Percentiles rank a stretch among this genome's conserved stretches.
These are phyloP conservation scores for Phytophthora cajani DNA, from an alignment of 352 stramenopile genomes.

Conservation along the genomic window DNA sequence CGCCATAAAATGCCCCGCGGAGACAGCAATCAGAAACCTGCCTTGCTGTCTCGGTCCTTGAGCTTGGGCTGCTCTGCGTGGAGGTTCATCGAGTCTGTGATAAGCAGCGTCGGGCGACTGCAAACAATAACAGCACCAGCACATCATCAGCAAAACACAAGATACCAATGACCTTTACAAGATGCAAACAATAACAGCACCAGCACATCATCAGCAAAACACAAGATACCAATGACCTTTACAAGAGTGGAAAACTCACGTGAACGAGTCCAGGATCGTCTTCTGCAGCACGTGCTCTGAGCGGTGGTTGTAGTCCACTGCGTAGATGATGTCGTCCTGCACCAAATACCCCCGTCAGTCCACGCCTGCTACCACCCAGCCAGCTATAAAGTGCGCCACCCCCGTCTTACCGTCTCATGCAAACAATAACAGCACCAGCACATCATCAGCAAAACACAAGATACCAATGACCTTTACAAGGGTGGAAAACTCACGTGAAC, in stretches of 20 bases:
- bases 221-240: neutral
- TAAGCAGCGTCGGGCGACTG: constrained; percentile 85
- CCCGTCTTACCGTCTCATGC: constrained; percentile 82
- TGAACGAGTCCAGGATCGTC: constrained; percentile 94
- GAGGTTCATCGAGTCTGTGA: constrained; percentile 91
- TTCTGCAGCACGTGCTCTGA: constrained; percentile 95
- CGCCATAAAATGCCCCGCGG: neutral
- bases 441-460: neutral
- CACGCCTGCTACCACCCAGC: neutral
- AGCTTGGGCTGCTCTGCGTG: constrained; percentile 88
- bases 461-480: neutral
- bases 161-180: neutral
- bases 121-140: constrained; percentile 18
- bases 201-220: constrained; percentile 4
- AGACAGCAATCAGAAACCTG: constrained; percentile 13
- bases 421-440: constrained; percentile 18
- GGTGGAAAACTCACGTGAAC: constrained; percentile 71
- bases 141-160: constrained; percentile 1
- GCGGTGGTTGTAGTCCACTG: constrained; percentile 93
- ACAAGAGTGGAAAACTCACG: constrained; percentile 41
- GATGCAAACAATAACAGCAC: constrained; percentile 32
- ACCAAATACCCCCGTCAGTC: neutral
- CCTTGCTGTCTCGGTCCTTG: constrained; percentile 87
- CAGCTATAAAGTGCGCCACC: neutral
- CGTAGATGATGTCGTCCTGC: constrained; percentile 94